Evolutionary conservation across 1,284 basidiomycete species (phyloP).

Genomic region (Ustilago hordei): DNA sequence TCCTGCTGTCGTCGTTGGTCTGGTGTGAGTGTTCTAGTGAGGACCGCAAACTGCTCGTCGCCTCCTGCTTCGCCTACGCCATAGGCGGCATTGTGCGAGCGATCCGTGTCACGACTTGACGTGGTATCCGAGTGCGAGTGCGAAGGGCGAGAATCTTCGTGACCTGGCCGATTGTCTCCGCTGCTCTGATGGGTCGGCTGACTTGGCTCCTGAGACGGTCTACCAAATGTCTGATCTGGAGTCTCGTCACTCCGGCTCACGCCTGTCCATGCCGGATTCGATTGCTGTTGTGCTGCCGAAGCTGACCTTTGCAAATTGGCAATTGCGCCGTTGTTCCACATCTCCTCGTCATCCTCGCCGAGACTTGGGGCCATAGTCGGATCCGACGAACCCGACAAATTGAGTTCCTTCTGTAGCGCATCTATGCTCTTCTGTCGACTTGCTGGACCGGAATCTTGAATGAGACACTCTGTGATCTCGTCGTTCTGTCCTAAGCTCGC

Average conservation of each 20-base stretch:
- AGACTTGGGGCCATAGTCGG: constrained; percentile 3
- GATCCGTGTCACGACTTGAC: constrained; percentile 26
- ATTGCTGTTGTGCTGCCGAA: not conserved
- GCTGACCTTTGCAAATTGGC: not conserved
- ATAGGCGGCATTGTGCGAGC: constrained; percentile 19
- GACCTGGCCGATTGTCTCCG: constrained; percentile 12
- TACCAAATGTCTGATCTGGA: constrained; percentile 27
- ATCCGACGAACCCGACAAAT: constrained; percentile 12
- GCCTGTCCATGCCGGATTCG: constrained; percentile 6
- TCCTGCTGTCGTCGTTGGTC: constrained; percentile 23
- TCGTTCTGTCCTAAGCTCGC: constrained; percentile 7
- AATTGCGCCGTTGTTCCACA: constrained; percentile 13
- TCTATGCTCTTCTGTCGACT: constrained; percentile 23
- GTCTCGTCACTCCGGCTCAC: constrained; percentile 16
- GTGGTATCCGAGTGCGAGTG: constrained; percentile 28
- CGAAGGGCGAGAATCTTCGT: constrained; percentile 18
- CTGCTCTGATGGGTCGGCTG: constrained; percentile 8
- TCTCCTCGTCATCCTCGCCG: constrained; percentile 10
- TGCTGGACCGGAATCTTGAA: constrained; percentile 1
- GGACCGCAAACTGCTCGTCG: constrained; percentile 14
- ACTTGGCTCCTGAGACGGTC: constrained; percentile 15
- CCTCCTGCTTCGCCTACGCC: constrained; percentile 38
- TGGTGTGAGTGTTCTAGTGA: constrained; percentile 17
- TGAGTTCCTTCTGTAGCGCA: constrained; percentile 24
- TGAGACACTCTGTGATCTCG: constrained; percentile 28